Percentiles rank a stretch among this genome's conserved stretches.
phyloP scores from a whole-genome alignment of 225 moss, liverwort and hornwort genomes.

The Physcomitrellopsis africana region DNA sequence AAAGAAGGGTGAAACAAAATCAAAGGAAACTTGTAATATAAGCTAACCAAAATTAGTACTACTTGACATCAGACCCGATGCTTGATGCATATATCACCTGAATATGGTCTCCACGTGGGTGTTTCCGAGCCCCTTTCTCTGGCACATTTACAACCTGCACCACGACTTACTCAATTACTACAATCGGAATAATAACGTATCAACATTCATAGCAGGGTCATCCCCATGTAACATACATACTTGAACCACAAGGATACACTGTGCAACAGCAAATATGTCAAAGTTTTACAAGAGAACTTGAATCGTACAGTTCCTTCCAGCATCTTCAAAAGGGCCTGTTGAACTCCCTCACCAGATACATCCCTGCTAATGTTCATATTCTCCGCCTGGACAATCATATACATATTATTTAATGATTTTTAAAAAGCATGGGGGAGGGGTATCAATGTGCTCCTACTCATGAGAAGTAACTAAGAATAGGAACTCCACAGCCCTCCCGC shows the following conservation, averaged over 20 bases:
- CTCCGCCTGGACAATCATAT: constrained; percentile 73
- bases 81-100: constrained; percentile 59
- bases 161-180: constrained; percentile 14
- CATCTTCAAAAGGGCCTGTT: constrained; percentile 98
- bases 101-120: constrained; percentile 96
- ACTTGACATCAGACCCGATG: constrained; percentile 8
- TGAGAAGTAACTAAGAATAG: background rate
- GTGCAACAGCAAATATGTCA: constrained; percentile 4
- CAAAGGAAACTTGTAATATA: background rate
- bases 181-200: background rate
- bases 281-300: constrained; percentile 12
- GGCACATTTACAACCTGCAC: constrained; percentile 93
- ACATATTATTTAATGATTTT: constrained; percentile 17
- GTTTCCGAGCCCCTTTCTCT: constrained; percentile 98
- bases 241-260: constrained; percentile 13
- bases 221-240: constrained; percentile 8
- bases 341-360: constrained; percentile 98
- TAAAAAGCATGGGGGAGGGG: constrained; percentile 6
- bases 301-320: constrained; percentile 88
- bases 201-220: background rate
- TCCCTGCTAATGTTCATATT: constrained; percentile 96
- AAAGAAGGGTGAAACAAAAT: background rate
- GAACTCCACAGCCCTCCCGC: background rate
- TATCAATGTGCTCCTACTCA: constrained; percentile 7
- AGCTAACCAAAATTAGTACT: background rate